A percentile compares a stretch with the other conserved stretches of the same genome.
Evolutionary conservation across 495 filamentous ascomycete genomes (phyloP).

Genomic region (Penicillium longicatenatum): DNA sequence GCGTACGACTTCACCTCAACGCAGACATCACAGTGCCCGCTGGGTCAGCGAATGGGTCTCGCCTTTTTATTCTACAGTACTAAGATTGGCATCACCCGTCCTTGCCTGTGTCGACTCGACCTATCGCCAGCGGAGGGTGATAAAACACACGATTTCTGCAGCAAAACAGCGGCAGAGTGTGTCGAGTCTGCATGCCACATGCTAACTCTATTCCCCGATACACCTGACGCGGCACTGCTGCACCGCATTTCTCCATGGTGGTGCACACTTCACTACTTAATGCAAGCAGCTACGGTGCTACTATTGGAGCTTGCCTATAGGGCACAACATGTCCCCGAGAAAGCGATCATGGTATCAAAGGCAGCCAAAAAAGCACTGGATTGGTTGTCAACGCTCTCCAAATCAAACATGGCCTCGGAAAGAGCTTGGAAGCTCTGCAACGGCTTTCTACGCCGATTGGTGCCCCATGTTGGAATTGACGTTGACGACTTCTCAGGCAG

Average conservation of each 20-base stretch:
- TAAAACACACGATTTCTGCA: conserved; percentile 50
- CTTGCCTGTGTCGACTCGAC: conserved; percentile 60
- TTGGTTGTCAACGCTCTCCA: conserved; percentile 54
- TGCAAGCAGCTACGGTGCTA: conserved; percentile 60
- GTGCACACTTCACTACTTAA: conserved; percentile 63
- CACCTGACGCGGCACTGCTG: conserved; percentile 38
- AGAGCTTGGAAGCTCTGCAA: conserved; percentile 56
- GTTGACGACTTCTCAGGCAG: conserved; percentile 29
- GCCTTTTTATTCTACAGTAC: conserved; percentile 60
- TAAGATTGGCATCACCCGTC: conserved; percentile 61
- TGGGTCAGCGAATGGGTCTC: conserved; percentile 46
- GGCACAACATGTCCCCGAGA: conserved; percentile 56
- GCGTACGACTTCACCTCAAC: conserved; percentile 43
- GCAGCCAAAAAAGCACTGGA: conserved; percentile 56
- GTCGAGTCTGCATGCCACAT: conserved; percentile 59
- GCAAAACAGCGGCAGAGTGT: conserved; percentile 55
- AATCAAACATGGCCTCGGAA: conserved; percentile 46
- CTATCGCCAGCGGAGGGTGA: conserved; percentile 31
- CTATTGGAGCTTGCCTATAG: conserved; percentile 59
- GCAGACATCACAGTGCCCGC: conserved; percentile 32
- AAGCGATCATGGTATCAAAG: conserved; percentile 50
- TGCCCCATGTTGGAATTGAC: conserved; percentile 36
- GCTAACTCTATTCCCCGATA: conserved; percentile 55
- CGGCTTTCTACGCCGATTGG: conserved; percentile 46
- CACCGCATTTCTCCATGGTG: conserved; percentile 62